Base-by-base conservation (phyloP, 805 yeast genomes). In the Limtongia smithiae region DNA sequence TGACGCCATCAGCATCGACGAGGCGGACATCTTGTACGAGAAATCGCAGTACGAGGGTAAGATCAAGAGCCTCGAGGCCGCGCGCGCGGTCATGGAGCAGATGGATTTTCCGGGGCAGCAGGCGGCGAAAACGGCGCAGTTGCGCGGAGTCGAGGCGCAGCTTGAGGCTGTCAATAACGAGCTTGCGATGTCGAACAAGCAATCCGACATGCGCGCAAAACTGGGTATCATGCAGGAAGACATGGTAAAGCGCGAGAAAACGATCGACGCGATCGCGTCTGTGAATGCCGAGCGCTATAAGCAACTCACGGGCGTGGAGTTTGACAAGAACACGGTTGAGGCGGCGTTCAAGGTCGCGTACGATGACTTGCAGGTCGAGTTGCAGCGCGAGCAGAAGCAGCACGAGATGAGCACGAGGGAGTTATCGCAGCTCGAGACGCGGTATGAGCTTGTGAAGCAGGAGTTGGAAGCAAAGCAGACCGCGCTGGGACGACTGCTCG, bases 121-220 rank as follows among this genome's bases (percentile, higher is more conserved):
- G 9, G 33, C 48, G 18, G 38, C 36, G 4, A 39, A 43, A 24
- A n/a, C 35, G 9, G 32, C 25, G 6, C 37, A 34, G 33, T 25
- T 55, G n/a, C 30, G 48, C 15, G 47, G 42, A 6, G 42, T 54
- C 2, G 70, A 67, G 21, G 58, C 44, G 9, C 44, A 54, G 14
- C 60, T 81, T 9, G 93, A 86, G 8, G 71, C 71, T 0, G 59
- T 81, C 14, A 75, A 76, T 48, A 71, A 71, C 15, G 74, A 78
- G 18, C 69, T 85, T 12, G 61, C 77, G 3, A 66, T 69, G 14
- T 73, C 77, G 3, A 82, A 78, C 57, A 74, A 75, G 58, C 83
- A 79, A 60, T 71, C 84, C 0, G 89, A 81, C 41, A 59, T 73
- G 2, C 70, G 77, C 52, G 83, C 87, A 0, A 79, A 77, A 54